Conservation (phyloP, 2,329 filamentous ascomycete species). For the Stagonosporopsis vannaccii region DNA sequence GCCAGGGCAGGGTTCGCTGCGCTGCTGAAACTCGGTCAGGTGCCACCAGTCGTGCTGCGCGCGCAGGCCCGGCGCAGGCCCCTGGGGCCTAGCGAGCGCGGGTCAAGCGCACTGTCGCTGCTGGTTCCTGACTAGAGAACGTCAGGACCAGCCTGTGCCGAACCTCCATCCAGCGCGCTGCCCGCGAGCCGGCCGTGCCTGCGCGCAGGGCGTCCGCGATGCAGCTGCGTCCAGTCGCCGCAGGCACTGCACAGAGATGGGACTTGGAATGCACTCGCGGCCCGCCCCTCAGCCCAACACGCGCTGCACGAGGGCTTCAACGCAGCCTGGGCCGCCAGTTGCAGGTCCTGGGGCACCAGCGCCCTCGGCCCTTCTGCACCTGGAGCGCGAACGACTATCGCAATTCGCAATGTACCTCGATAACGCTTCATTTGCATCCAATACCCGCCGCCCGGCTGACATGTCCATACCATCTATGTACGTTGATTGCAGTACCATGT, state of each 20-base stretch:
- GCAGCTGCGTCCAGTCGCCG: neutral
- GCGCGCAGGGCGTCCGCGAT: neutral
- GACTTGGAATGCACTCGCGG: conserved; percentile 14
- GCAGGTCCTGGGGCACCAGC: conserved; percentile 3
- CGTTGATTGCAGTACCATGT: conserved; percentile 11
- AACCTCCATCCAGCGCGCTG: neutral
- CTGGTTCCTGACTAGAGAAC: conserved; percentile 20
- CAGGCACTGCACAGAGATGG: conserved; percentile 1
- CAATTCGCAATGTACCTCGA: conserved; percentile 16
- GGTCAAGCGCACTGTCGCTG: conserved; percentile 11
- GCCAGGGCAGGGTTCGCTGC: conserved; percentile 19
- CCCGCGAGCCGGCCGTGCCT: neutral
- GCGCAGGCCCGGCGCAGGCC: conserved; percentile 8
- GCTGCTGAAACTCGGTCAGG: conserved; percentile 27
- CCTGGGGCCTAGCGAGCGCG: conserved; percentile 4
- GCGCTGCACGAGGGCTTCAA: conserved; percentile 1
- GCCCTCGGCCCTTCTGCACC: conserved; percentile 9
- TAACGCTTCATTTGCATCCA: conserved; percentile 13
- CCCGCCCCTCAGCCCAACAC: conserved; percentile 3
- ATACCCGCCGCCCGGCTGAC: conserved; percentile 7
- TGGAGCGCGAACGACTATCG: conserved; percentile 7
- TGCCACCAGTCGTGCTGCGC: conserved; percentile 2
- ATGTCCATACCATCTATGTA: neutral
- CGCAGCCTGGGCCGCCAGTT: conserved; percentile 1
- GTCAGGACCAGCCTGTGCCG: conserved; percentile 5